Conservation (phyloP, 768 basidiomycete genomes). For the Lactarius tabidus region DNA sequence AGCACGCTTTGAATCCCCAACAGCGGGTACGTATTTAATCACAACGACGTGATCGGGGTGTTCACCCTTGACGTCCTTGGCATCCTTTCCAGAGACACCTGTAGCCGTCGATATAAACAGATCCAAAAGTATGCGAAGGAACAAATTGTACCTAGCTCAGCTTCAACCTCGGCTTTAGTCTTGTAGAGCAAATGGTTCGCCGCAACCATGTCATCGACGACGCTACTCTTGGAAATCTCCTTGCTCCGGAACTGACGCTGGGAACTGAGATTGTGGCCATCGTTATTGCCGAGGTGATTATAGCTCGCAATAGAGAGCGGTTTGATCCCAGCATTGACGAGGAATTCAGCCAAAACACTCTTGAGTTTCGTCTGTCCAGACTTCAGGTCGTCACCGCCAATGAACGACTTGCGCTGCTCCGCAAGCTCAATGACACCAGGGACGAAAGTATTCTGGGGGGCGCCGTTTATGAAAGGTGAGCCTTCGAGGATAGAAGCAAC, state of each 20-base stretch:
- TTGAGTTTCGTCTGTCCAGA: conserved; percentile 98
- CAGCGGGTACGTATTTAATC: conserved; percentile 95
- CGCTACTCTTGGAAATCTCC: conserved; percentile 96
- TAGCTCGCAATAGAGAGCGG: conserved; percentile 95
- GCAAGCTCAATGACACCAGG: conserved; percentile 92
- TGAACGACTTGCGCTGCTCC: conserved; percentile 85
- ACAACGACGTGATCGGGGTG: conserved; percentile 97
- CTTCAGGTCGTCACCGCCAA: conserved; percentile 97
- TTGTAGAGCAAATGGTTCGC: conserved; percentile 89
- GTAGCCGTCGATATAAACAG: neutral
- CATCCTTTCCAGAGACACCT: conserved; percentile 41
- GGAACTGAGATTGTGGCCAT: conserved; percentile 86
- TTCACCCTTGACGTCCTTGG: conserved; percentile 74
- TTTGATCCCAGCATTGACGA: conserved; percentile 98
- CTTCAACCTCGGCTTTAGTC: conserved; percentile 49
- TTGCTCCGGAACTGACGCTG: conserved; percentile 96
- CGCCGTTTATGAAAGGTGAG: conserved; percentile 94
- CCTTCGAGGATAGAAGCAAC: conserved; percentile 94
- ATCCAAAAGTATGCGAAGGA: neutral
- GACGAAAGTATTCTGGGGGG: conserved; percentile 98
- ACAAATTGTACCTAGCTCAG: conserved; percentile 11
- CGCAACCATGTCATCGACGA: conserved; percentile 97
- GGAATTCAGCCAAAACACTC: conserved; percentile 94
- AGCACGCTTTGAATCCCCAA: conserved; percentile 97
- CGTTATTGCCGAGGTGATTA: conserved; percentile 99